Base-by-base conservation (phyloP, 495 filamentous ascomycete genomes). In the Talaromyces liani region DNA sequence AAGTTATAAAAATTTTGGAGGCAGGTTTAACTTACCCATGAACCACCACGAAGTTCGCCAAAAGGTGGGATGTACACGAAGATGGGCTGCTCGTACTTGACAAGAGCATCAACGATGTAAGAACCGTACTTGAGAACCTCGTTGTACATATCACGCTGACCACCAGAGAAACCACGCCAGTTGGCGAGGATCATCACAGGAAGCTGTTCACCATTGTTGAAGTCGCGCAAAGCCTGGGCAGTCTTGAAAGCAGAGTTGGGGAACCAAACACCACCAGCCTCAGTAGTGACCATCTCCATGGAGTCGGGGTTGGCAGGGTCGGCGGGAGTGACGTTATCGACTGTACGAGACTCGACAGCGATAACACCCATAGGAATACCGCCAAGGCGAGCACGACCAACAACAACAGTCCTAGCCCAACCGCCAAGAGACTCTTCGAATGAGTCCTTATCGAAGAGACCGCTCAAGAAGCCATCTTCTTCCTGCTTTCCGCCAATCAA, bases 231-330 rank as follows among this genome's bases (percentile, higher is more conserved):
- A 62, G 94, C 94, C 73, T 98, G 94, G 18, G 94, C 95, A 61
- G 94, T 98, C 89, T 98, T 98, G 85, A 91, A 98, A 34, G 94
- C 95, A 5, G 93, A 97, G 83, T 98, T 98, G 69, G 94, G 94
- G 76, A 98, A 98, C 94, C 94, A 98, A 27, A 98, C 94, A 72
- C 96, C 95, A 81, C 94, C 94, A 68, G 94, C 94, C 80, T 98
- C 94, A 62, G 87, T 91, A 63, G 83, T 83, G 67, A 97, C 86
- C 78, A 95, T 92, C 79, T 98, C 94, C 69, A 91, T 94, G 4
- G 94, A 98, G 75, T 98, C 94, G 9, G 93, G 94, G 79, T 98
- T 98, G 68, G 94, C 94, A 45, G 95, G 93, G 69, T 98, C 94
- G n/a, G 95, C 94, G 60, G 94, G 94, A 14, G 91, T 96, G 70